Base-by-base conservation (phyloP, 2,329 filamentous ascomycete species). In the Elsinoe ampelina region DNA sequence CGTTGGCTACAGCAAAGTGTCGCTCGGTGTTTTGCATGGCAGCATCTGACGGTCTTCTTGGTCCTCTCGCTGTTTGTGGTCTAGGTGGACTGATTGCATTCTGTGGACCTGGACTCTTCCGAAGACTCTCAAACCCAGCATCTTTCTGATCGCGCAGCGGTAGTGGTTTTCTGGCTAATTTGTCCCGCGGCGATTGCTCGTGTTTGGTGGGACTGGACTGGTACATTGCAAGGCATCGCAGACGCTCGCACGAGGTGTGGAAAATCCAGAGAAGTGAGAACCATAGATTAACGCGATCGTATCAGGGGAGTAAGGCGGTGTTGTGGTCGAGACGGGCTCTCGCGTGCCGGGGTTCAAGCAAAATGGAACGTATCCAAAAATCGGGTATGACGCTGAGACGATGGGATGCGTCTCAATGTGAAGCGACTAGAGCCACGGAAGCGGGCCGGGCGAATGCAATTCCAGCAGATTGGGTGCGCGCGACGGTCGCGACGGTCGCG, bases 1-100 rank as follows among this genome's bases (percentile, higher is more conserved):
- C 68, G 62, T 74, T 74, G 26, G 69, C 71, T 41, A 74, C 71
- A 11, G 71, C 72, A 63, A 74, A 73, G 52, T 71, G 68, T 47
- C 70, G 66, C 19, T 57, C 59, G 20, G 39, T 56, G n/a, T 17
- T 38, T 17, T 41, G 47, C 39, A 48, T 56, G 20, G 34, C 34
- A 12, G 34, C 48, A 17, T 52, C 48, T 10, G 48, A 52, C 12
- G 48, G 11, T 20, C 48, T n/a, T 36, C 35, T 15, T 34, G 48
- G 34, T 17, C 48, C 48, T 52, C 48, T 38, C n/a, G 48, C 32
- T 13, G 48, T 52, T 8, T 52, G 48, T 19, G 48, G 48, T 52
- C 48, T 32, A 10, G 48, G 32, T 13, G 48, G 48, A 38, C 26
- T 36, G 6, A 39, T 22, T 13, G 48, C 48, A 52, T 52, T 38